Base-by-base conservation (phyloP, 345 rosid genomes). In the Populus nigra region DNA sequence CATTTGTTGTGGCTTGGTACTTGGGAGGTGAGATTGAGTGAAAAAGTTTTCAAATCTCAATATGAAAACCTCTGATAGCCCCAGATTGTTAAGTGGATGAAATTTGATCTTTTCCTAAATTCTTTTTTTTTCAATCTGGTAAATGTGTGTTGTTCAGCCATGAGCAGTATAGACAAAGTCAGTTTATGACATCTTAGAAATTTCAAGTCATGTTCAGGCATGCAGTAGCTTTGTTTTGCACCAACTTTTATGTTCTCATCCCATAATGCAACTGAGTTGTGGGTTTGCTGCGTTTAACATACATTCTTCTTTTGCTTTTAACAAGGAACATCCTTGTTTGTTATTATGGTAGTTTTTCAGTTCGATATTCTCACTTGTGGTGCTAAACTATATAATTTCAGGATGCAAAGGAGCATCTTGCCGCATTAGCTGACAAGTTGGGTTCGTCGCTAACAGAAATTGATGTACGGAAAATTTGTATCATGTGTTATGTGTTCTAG, bases 401-500 rank as follows among this genome's bases (percentile, higher is more conserved):
- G 99, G 99, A 96, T 81, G 98, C 97, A 68, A 96, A 93, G 87
- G 97, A 92, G 88, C 97, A 93, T 87, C 95, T 96, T 75, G 90
- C 90, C 67, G 98, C 99, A 8, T 77, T 96, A 83, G 99, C 94
- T 61, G 95, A 93, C 90, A 88, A 92, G 88, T 89, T 96, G 87
- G 98, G 97, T 77, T 76, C 90, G n/a, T 91, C 98, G 63, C 87
- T 96, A 82, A 88, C 94, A 18, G 98, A 89, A 82, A 96, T 93
- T 76, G 89, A 92, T 84, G 98, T 96, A 93, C 66, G 84, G 71
- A 75, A 57, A 71, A 75, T 77, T 68, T 23, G 41, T 20, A 62
- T 83, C 71, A 41, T 41, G 12, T 41, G 13, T 41, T 2, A 57
- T 73, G 43, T 69, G 33, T 31, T 75, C 77, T 73, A 68, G 49